These are phyloP conservation scores for Cyclostephanos tholiformis DNA, from an alignment of 108 stramenopile species.

Conservation along the genomic window DNA sequence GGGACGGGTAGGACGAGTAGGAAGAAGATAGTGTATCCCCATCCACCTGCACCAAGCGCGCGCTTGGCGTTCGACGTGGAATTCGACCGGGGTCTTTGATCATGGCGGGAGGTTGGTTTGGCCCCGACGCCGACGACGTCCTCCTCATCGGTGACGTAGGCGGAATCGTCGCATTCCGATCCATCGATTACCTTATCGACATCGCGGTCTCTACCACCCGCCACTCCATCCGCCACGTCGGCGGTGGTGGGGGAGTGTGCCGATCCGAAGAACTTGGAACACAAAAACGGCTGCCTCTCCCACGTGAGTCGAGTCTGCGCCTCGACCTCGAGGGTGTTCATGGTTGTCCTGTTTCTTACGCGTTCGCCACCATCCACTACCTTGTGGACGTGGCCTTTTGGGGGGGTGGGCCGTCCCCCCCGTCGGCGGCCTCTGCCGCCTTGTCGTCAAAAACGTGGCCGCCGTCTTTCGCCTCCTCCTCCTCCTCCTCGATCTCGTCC, in stretches of 20 bases:
- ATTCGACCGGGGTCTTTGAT: slow-evolving; percentile 15
- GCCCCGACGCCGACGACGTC: not conserved
- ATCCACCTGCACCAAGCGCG: slow-evolving; percentile 25
- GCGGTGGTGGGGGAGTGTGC: slow-evolving; percentile 27
- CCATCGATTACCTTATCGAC: not conserved
- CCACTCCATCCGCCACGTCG: slow-evolving; percentile 6
- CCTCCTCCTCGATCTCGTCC: slow-evolving; percentile 35
- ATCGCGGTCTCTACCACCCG: not conserved
- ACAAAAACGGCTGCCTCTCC: slow-evolving; percentile 69
- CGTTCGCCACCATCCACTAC: not conserved
- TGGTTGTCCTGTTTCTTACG: slow-evolving; percentile 60
- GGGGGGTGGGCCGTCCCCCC: slow-evolving; percentile 20
- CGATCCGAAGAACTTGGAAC: slow-evolving; percentile 75
- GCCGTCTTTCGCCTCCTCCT: slow-evolving; percentile 16
- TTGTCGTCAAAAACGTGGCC: slow-evolving; percentile 49
- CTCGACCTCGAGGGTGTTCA: slow-evolving; percentile 92
- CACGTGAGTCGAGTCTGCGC: slow-evolving; percentile 91
- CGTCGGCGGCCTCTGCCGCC: slow-evolving; percentile 30
- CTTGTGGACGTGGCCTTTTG: slow-evolving; percentile 47
- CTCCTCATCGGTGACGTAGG: slow-evolving; percentile 17
- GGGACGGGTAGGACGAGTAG: slow-evolving; percentile 89
- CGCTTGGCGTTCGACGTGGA: slow-evolving; percentile 47
- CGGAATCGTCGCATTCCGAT: not conserved
- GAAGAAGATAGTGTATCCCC: slow-evolving; percentile 90
- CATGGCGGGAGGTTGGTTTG: not conserved